Base-by-base conservation (phyloP, 805 yeast genomes). In the Blastobotrys robertii region DNA sequence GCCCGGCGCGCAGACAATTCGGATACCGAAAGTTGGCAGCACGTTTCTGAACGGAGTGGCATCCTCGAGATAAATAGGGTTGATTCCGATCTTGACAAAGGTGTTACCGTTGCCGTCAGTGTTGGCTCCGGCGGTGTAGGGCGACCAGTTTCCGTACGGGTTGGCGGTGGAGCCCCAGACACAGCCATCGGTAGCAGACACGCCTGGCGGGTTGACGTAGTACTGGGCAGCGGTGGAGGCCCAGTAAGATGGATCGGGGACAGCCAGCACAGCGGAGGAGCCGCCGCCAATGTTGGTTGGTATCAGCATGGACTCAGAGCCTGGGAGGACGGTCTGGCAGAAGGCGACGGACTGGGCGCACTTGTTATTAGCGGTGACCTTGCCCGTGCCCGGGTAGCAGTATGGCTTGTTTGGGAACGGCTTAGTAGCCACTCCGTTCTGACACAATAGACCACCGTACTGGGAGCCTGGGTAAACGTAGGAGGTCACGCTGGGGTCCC, bases 171-270 rank as follows among this genome's bases (percentile, higher is more conserved):
- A 63, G 3, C 95, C 95, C 95, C 96, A 86, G 50, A 86, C 65
- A 73, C 98, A 90, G 57, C 97, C 97, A 50, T 88, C 92, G 64
- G 81, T 82, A 60, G 71, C 72, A 42, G 85, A 73, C 54, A 87
- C 86, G 73, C 97, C 97, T 43, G 96, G 96, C 59, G 90, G 77
- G 79, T 90, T 90, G 51, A 90, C 97, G 68, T 90, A 90, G 68
- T 73, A 86, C 62, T 86, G 95, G 32, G 95, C 81, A 34, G 95
- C 85, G 34, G 95, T 84, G 9, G 74, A 64, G 10, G 92, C 92
- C 83, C 84, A 85, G 68, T 86, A 86, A 44, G 77, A 77, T 2
- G 87, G 66, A 30, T 53, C 65, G 12, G 95, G 95, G 41, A 86
- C 95, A 15, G 95, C 94, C 45, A 86, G 65, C 2, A 72, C 67